Conservation (phyloP, 306 rosid species). For the Begonia loranthoides region DNA sequence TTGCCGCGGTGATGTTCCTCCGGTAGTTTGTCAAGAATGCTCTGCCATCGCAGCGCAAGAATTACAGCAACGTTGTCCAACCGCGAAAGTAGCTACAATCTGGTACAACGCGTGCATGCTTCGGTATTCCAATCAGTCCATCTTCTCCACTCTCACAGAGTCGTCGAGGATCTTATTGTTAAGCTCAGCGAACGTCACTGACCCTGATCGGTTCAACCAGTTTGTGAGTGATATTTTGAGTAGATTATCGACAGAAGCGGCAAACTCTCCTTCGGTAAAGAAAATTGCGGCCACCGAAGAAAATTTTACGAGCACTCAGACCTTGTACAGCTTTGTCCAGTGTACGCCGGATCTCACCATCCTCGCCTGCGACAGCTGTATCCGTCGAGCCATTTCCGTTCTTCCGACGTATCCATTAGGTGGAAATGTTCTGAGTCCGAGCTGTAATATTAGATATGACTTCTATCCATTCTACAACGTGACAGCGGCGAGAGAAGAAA, state of each 20-base stretch:
- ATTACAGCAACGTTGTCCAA: too few relatives aligned
- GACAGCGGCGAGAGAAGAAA: neutral
- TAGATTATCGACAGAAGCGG: too few relatives aligned
- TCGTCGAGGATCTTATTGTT: too few relatives aligned
- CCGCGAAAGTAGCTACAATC: too few relatives aligned
- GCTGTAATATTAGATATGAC: slow-evolving; percentile 6
- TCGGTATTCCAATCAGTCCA: slow-evolving; percentile 21
- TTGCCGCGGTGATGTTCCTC: slow-evolving; percentile 36
- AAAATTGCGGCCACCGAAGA: neutral
- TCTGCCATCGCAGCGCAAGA: slow-evolving; percentile 8
- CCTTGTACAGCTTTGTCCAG: slow-evolving; percentile 1
- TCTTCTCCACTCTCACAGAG: too few relatives aligned
- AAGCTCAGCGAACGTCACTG: too few relatives aligned
- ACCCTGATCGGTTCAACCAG: too few relatives aligned
- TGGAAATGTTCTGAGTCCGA: neutral
- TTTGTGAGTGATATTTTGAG: too few relatives aligned
- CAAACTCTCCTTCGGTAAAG: too few relatives aligned
- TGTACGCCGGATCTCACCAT: slow-evolving; percentile 6
- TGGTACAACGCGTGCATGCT: slow-evolving; percentile 5
- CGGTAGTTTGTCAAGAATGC: slow-evolving; percentile 24
- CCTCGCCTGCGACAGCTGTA: neutral
- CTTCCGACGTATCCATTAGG: neutral
- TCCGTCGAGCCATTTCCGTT: neutral
- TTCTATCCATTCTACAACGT: neutral
- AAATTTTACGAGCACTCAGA: neutral